Evolutionary conservation across 257 asterid genomes (phyloP).

Genomic region (Jasminum sambac): DNA sequence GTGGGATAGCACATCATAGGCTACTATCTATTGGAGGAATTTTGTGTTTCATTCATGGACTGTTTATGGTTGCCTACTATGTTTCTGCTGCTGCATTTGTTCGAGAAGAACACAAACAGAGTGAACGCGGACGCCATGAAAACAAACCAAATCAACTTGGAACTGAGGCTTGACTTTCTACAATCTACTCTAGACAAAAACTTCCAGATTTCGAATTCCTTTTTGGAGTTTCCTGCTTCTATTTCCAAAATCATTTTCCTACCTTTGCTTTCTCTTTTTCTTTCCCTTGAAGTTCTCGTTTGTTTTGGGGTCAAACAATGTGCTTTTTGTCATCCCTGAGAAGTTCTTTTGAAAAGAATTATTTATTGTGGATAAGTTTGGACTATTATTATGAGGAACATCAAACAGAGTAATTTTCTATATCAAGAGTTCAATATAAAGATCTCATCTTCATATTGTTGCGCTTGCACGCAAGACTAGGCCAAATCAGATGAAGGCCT

Average conservation of each 20-base stretch:
- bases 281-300: neutral
- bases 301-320: neutral
- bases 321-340: neutral
- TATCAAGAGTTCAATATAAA: neutral
- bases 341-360: neutral
- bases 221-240: neutral
- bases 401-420: neutral
- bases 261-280: neutral
- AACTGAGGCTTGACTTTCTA: constrained; percentile 30
- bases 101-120: constrained; percentile 42
- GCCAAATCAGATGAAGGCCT: neutral
- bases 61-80: constrained; percentile 57
- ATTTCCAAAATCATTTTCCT: neutral
- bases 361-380: neutral
- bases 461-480: no score
- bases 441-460: neutral
- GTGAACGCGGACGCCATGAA: constrained; percentile 28
- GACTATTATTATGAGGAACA: neutral
- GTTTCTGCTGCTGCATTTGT: constrained; percentile 51
- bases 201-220: neutral
- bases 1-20: constrained; percentile 57
- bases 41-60: constrained; percentile 60
- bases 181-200: neutral
- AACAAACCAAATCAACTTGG: constrained; percentile 36
- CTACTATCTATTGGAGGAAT: constrained; percentile 63